phyloP scores from a whole-genome alignment of 2,329 filamentous ascomycete species.

The Fusarium fujikuroi region DNA sequence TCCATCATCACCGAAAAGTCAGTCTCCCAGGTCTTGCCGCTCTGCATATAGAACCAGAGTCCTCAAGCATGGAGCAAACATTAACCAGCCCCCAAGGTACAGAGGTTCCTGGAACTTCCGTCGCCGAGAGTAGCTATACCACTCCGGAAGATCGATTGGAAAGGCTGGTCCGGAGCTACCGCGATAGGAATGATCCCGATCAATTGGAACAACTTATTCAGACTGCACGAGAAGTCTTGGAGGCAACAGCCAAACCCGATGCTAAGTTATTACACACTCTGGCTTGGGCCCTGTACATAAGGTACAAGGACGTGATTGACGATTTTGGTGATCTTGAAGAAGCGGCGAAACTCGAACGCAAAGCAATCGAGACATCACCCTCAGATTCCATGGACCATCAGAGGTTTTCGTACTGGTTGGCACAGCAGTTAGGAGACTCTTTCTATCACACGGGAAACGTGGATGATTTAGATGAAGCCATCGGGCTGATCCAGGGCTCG shows the following conservation, averaged over 20 bases:
- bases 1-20: fast-evolving
- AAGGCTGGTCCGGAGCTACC: neutral
- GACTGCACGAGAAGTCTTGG: neutral
- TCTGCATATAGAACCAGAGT: fast-evolving
- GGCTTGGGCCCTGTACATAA: neutral
- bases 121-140: too few species aligned
- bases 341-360: neutral
- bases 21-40: neutral
- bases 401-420: neutral
- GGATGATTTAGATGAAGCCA: neutral
- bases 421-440: neutral
- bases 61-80: fast-evolving
- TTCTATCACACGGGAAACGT: neutral
- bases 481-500: neutral
- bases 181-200: neutral
- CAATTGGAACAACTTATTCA: neutral
- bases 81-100: fast-evolving
- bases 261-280: neutral
- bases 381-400: neutral
- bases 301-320: neutral
- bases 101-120: fast-evolving
- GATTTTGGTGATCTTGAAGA: neutral
- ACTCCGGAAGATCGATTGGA: fast-evolving
- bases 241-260: fast-evolving
- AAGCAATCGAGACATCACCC: neutral